Evolutionary conservation across 192 early-diverging fungal genomes (phyloP).

Genomic region (Blastocladiella britannica): DNA sequence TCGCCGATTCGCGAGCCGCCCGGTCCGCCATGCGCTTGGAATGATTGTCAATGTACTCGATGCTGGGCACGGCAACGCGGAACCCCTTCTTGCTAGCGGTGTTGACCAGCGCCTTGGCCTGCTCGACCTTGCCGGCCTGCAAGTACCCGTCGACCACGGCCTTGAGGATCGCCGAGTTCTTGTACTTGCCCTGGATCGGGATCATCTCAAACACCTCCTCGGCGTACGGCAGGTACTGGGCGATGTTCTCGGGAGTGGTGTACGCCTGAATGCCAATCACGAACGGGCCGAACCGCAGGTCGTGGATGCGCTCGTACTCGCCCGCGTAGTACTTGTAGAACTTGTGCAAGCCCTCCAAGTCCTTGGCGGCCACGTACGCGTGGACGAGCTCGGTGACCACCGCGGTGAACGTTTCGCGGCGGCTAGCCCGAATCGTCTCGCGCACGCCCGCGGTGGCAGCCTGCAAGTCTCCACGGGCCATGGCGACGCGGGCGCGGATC

Average conservation of each 20-base stretch:
- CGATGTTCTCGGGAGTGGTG: neutral
- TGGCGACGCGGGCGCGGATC: neutral
- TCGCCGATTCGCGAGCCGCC: no score
- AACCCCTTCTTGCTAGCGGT: no score
- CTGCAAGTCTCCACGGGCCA: neutral
- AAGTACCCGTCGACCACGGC: no score
- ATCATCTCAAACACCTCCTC: neutral
- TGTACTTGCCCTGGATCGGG: neutral
- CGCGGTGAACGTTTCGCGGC: neutral
- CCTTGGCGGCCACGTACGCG: neutral
- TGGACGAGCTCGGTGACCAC: neutral
- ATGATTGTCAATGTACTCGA: no score
- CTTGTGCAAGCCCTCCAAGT: neutral
- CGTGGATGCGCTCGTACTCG: neutral
- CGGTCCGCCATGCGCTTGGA: no score
- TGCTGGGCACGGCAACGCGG: no score
- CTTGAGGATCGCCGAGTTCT: no score
- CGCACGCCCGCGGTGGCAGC: neutral
- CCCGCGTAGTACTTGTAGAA: neutral
- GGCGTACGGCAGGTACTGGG: no score
- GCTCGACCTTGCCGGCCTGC: no score
- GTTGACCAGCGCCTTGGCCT: no score
- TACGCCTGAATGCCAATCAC: neutral
- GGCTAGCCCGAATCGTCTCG: neutral
- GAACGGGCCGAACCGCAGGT: neutral